These are phyloP conservation scores for Linnemannia elongata DNA, from an alignment of 192 early-diverging fungal species.

Conservation along the genomic window DNA sequence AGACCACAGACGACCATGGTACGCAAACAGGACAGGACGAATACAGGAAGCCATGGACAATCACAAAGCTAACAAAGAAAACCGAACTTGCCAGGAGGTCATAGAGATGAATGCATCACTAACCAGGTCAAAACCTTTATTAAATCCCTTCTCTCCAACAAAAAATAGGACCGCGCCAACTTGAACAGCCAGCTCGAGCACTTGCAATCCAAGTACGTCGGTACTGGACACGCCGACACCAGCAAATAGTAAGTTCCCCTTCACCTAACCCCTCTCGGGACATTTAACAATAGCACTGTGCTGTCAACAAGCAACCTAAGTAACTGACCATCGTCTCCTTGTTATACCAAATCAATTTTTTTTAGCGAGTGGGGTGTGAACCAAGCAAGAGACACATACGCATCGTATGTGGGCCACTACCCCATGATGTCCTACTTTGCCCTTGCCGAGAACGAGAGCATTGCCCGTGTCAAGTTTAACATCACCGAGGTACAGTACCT, in stretches of 20 bases:
- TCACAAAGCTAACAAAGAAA: not conserved
- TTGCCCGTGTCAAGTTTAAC: conserved; percentile 80
- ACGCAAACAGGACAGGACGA: too few relatives aligned
- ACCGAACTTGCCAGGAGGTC: not conserved
- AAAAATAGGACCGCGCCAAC: conserved; percentile 72
- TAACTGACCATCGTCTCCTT: not conserved
- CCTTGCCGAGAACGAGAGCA: conserved; percentile 89
- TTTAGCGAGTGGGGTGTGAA: conserved; percentile 89
- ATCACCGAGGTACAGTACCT: conserved; percentile 72
- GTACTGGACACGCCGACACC: conserved; percentile 93
- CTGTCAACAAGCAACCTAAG: not conserved
- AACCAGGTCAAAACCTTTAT: not conserved
- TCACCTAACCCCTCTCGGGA: not conserved
- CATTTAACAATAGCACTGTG: not conserved
- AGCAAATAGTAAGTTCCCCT: conserved; percentile 78
- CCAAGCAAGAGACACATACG: conserved; percentile 86
- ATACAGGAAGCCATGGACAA: not conserved
- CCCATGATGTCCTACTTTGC: conserved; percentile 84
- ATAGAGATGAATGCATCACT: not conserved
- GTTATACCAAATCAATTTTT: not conserved
- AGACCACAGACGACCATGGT: too few relatives aligned
- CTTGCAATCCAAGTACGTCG: conserved; percentile 88
- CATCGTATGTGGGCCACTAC: conserved; percentile 84
- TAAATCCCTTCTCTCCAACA: not conserved
- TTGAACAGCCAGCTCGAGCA: conserved; percentile 87